Percentiles rank a stretch among this genome's conserved stretches.
These are phyloP conservation scores for Aspergillus sp. DNA, from an alignment of 2,329 filamentous ascomycete species.

Conservation along the genomic window DNA sequence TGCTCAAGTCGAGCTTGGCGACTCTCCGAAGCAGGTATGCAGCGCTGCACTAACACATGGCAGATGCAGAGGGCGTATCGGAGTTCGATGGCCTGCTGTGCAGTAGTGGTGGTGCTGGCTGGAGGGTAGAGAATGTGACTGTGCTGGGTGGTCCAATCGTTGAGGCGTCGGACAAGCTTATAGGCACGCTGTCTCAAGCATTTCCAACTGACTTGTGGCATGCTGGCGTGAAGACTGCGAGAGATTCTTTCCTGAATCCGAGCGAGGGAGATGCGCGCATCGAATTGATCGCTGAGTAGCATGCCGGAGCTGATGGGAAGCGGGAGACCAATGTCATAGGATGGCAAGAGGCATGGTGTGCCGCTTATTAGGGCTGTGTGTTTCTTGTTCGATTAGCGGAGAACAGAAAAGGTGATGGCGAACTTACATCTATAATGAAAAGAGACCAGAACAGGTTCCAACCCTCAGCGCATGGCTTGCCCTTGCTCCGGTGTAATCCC, in stretches of 20 bases:
- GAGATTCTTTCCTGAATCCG: background rate
- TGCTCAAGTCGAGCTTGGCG: background rate
- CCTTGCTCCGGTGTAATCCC: background rate
- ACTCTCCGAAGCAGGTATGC: background rate
- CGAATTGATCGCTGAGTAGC: background rate
- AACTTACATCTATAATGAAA: background rate
- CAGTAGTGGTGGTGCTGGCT: background rate
- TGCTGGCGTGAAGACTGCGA: background rate
- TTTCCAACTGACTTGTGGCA: background rate
- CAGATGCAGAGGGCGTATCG: background rate
- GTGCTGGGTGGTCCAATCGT: background rate
- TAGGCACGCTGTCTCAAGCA: background rate
- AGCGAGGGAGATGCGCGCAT: background rate
- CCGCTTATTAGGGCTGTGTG: background rate
- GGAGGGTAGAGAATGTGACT: background rate
- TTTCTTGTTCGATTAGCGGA: background rate
- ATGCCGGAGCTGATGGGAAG: background rate
- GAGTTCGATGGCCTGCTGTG: background rate
- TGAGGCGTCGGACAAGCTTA: background rate
- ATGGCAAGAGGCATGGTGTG: background rate
- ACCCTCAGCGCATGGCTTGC: background rate
- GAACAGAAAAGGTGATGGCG: background rate
- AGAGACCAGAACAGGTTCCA: background rate
- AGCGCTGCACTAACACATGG: background rate
- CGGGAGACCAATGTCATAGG: background rate